Evolutionary conservation across 495 filamentous ascomycete genomes (phyloP).

Genomic region (Aspergillus taichungensis): DNA sequence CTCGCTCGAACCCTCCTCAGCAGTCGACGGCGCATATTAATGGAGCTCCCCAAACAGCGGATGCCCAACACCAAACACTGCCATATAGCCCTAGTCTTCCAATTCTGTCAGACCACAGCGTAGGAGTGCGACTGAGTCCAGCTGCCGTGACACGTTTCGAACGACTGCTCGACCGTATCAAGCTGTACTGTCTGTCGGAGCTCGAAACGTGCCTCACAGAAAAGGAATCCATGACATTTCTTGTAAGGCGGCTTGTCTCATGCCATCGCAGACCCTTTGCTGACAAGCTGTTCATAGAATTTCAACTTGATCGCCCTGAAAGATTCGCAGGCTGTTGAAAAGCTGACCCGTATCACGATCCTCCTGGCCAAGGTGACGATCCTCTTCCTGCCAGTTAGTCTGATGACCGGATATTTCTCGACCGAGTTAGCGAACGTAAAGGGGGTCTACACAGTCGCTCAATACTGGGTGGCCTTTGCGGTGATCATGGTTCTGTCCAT

Average conservation of each 20-base stretch:
- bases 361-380: slow-evolving; percentile 78
- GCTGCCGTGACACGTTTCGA: slow-evolving; percentile 67
- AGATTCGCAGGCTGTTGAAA: slow-evolving; percentile 69
- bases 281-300: slow-evolving; percentile 43
- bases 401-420: slow-evolving; percentile 81
- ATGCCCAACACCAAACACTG: slow-evolving; percentile 20
- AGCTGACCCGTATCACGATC: slow-evolving; percentile 70
- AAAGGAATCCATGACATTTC: slow-evolving; percentile 66
- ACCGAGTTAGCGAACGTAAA: slow-evolving; percentile 55
- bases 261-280: background rate
- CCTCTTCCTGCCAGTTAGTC: slow-evolving; percentile 72
- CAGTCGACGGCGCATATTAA: slow-evolving; percentile 18
- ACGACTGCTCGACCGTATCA: slow-evolving; percentile 64
- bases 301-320: slow-evolving; percentile 85
- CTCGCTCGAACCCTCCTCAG: slow-evolving; percentile 14
- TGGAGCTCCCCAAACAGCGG: slow-evolving; percentile 20
- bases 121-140: slow-evolving; percentile 52
- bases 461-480: slow-evolving; percentile 68
- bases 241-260: slow-evolving; percentile 36
- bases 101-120: slow-evolving; percentile 21
- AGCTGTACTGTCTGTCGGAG: slow-evolving; percentile 70
- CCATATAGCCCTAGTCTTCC: slow-evolving; percentile 16
- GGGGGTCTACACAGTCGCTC: slow-evolving; percentile 45
- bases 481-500: slow-evolving; percentile 59
- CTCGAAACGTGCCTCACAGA: slow-evolving; percentile 71